Base-by-base conservation (phyloP, 371 early-diverging fungal species). In the Mycotypha africana region DNA sequence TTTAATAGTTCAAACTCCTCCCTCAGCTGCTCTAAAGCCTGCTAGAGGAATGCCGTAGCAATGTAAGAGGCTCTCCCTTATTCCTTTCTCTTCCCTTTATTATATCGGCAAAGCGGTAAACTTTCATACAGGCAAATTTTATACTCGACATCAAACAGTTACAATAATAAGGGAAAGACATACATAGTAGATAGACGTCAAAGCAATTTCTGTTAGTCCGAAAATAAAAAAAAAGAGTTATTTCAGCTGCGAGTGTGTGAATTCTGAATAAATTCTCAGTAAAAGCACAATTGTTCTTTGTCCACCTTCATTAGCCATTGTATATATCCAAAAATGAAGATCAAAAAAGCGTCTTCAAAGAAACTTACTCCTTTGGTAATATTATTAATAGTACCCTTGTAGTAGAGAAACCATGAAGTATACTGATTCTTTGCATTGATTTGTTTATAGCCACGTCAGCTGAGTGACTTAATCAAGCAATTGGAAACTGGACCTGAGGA, bases 321-420 rank as follows among this genome's bases (percentile, higher is more conserved):
- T n/a, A n/a, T n/a, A n/a, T n/a, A n/a, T n/a, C n/a, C n/a, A n/a
- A n/a, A n/a, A n/a, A 84, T 84, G 82, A 84, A 81, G 67, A 84
- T 82, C 61, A 84, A 61, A 58, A 84, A 82, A 68, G 62, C 80
- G 4, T 77, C 82, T 23, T 76, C 82, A 22, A 79, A 79, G 60
- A 78, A 77, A 56, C 70, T 80, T 58, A 69, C 71, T 7, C 72
- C 75, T 22, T 74, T 81, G 48, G 84, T 84, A 76, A 44, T 14
- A 17, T n/a, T n/a, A n/a, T n/a, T n/a, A n/a, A n/a, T n/a, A n/a
- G n/a, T n/a, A n/a, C n/a, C n/a, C n/a, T n/a, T n/a, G n/a, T n/a
- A 28, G 22, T 23, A 39, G 10, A 20, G 2, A 36, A 33, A 26
- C 24, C 26, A 23, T 30, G 15, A 40, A n/a, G 4, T 7, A 24